Conservation (phyloP, 208 protist genomes). For the Naegleria gruberi region DNA sequence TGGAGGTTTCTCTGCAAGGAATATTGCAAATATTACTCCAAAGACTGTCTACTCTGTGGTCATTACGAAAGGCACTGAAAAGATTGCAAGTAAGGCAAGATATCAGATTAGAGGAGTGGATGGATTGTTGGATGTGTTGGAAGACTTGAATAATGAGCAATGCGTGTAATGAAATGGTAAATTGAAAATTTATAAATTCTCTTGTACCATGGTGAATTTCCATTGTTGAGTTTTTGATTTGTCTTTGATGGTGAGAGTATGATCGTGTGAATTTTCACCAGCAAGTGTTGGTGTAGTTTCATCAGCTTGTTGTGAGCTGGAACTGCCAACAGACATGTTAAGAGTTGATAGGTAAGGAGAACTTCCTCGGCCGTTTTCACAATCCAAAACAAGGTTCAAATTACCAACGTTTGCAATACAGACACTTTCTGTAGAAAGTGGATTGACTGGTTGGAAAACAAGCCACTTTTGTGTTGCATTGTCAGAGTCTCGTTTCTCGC, state of each 20-base stretch:
- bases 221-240: constrained; percentile 10
- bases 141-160: background rate
- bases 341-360: background rate
- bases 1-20: background rate
- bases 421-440: background rate
- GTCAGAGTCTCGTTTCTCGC: background rate
- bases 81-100: background rate
- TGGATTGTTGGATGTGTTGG: background rate
- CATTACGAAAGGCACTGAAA: background rate
- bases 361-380: background rate
- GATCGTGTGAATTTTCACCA: background rate
- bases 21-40: background rate
- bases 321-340: background rate
- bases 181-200: background rate
- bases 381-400: constrained; percentile 7
- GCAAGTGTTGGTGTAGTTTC: too few relatives aligned
- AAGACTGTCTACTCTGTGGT: background rate
- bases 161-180: background rate
- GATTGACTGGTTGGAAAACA: background rate
- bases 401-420: background rate
- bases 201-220: background rate
- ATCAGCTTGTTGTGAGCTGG: background rate
- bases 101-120: background rate
- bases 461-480: background rate
- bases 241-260: background rate